Base-by-base conservation (phyloP, 1,139 yeast genomes). In the Yamadazyma buinensis region DNA sequence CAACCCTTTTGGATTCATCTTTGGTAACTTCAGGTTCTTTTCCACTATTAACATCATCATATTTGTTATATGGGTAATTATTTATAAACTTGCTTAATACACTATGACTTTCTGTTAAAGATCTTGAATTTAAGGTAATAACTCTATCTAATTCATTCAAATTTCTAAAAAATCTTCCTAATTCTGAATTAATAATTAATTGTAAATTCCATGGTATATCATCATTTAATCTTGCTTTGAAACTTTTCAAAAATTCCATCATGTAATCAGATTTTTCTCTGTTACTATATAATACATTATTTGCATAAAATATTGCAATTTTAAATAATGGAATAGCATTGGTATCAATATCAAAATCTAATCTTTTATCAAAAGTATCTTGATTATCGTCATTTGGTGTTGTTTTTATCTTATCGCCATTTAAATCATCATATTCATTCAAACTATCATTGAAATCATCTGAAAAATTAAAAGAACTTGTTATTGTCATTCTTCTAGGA, bases 181-280 rank as follows among this genome's bases (percentile, higher is more conserved):
- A 57, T 26, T 59, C 60, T 22, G 41, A 39, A 35, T 51, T 56
- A 22, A 64, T 49, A 11, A 53, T 43, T 29, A 55, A 45, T 18
- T 59, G 51, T 33, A 61, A 54, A n/a, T 48, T 49, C 25, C 41
- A 41, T n/a, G 59, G 44, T 31, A 62, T 38, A 11, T 45, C 46
- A 5, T 48, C 41, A 13, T 55, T 57, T 26, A 64, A 43, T 13
- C 41, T 44, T 4, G 25, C 30, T 30, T 51, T 52, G 32, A 64
- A 48, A 35, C 61, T 64, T 29, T 51, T 48, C 35, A 65, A 51
- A 34, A 63, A 63, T 22, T 44, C 45, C 15, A 58, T 56, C 32
- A 64, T 44, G 10, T 63, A 40, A 19, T 55, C 51, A 23, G 49
- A 47, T 32, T 54, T 55, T 14, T 47, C 48, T 17, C 43, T 40